Evolutionary conservation across 129 eudicot species (phyloP).

Genomic region (Helichrysum umbraculigerum): DNA sequence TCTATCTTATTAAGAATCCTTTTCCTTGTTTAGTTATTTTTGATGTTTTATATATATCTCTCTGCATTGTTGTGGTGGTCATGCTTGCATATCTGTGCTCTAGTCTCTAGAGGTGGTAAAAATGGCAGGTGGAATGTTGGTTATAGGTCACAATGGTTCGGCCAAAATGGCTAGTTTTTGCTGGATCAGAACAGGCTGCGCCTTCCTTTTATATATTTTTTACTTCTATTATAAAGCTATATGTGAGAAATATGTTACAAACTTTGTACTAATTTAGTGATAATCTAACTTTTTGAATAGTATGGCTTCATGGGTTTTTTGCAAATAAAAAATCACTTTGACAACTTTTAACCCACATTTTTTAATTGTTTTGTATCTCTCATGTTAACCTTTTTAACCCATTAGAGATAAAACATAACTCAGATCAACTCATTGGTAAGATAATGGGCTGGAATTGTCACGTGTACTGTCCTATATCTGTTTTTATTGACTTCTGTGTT

Average conservation of each 20-base stretch:
- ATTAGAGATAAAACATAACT: not conserved
- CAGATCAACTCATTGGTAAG: not conserved
- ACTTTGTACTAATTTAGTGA: not conserved
- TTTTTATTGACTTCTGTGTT: not conserved
- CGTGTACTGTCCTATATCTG: not conserved
- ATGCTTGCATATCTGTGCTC: not conserved
- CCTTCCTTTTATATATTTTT: too few relatives aligned
- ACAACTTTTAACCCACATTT: not conserved
- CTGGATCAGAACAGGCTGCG: not conserved
- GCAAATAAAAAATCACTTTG: not conserved
- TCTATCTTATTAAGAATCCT: not conserved
- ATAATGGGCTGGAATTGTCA: not conserved
- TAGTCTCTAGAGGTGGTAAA: not conserved
- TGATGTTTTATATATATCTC: slow-evolving; percentile 1
- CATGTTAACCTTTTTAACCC: not conserved
- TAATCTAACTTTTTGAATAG: not conserved
- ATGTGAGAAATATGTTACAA: not conserved
- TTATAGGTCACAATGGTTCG: not conserved
- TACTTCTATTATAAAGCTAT: not conserved
- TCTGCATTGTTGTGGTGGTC: not conserved
- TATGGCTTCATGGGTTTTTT: not conserved
- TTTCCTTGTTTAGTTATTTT: not conserved
- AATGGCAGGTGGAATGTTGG: not conserved
- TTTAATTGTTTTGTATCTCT: not conserved
- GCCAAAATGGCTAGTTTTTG: not conserved